phyloP scores from a whole-genome alignment of 768 basidiomycete species.

The Postia placenta region DNA sequence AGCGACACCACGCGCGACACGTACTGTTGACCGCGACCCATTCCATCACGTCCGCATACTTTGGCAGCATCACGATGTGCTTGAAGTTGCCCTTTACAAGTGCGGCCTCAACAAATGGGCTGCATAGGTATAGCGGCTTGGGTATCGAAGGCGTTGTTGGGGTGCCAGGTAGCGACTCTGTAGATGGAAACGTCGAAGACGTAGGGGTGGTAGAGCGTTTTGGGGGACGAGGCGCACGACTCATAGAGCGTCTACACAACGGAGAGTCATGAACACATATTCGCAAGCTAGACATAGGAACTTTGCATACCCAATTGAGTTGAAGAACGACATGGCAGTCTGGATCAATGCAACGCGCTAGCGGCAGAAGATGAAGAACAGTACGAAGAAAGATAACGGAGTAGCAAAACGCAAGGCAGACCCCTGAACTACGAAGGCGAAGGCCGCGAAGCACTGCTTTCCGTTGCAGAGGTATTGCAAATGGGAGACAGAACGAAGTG shows the following conservation, averaged over 20 bases:
- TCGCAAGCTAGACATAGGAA: slow-evolving; percentile 3
- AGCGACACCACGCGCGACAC: slow-evolving; percentile 23
- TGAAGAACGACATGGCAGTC: slow-evolving; percentile 73
- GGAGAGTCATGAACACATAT: background rate
- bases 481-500: too few species aligned
- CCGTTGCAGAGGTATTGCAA: too few species aligned
- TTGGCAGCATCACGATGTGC: slow-evolving; percentile 94
- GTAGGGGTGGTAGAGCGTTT: slow-evolving; percentile 76
- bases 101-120: slow-evolving; percentile 92
- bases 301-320: slow-evolving; percentile 62
- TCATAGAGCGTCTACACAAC: slow-evolving; percentile 62
- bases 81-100: slow-evolving; percentile 98
- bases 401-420: too few species aligned
- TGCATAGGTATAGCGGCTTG: slow-evolving; percentile 85
- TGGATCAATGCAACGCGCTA: too few species aligned
- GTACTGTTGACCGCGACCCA: slow-evolving; percentile 95
- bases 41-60: slow-evolving; percentile 93
- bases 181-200: slow-evolving; percentile 49
- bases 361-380: too few species aligned
- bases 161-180: slow-evolving; percentile 34
- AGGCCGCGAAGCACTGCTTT: too few species aligned
- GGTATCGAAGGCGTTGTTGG: slow-evolving; percentile 33
- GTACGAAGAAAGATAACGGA: too few species aligned
- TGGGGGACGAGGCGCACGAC: slow-evolving; percentile 57
- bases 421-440: too few species aligned